A percentile compares a stretch with the other conserved stretches of the same genome.
phyloP scores from a whole-genome alignment of 805 yeast species.

The Sugiyamaella chiloensis region DNA sequence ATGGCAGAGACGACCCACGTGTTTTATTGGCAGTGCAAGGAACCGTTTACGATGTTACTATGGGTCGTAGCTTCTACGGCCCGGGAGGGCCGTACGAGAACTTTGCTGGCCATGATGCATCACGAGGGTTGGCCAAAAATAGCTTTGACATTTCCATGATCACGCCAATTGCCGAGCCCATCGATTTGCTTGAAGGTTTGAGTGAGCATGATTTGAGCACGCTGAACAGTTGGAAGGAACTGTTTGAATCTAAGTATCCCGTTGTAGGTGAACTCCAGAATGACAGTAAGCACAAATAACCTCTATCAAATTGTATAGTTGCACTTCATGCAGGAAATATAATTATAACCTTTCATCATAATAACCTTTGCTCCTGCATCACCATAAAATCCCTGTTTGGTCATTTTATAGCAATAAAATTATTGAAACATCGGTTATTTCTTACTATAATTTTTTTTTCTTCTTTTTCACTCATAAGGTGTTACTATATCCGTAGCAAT shows the following conservation, averaged over 20 bases:
- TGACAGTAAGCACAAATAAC: conserved; percentile 13
- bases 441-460: too few species aligned
- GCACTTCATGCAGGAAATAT: too few species aligned
- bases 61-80: conserved; percentile 83
- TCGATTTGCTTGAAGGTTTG: conserved; percentile 68
- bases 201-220: conserved; percentile 58
- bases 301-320: too few species aligned
- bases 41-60: conserved; percentile 76
- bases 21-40: conserved; percentile 88
- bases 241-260: conserved; percentile 78
- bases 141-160: conserved; percentile 72
- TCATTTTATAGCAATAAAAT: too few species aligned
- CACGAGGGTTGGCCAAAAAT: conserved; percentile 85
- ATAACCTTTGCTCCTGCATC: too few species aligned
- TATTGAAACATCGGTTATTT: too few species aligned
- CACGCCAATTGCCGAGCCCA: conserved; percentile 68
- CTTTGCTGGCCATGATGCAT: conserved; percentile 95
- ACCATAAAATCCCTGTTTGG: too few species aligned
- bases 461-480: too few species aligned
- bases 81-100: conserved; percentile 94
- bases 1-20: conserved; percentile 75
- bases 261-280: conserved; percentile 58
- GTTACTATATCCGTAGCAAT: too few species aligned
- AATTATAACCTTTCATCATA: too few species aligned
- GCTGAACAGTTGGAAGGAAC: conserved; percentile 79